Evolutionary conservation across 169 alveolate species (phyloP), one percentile per base, ranked within the genome.

Genomic region (Plasmodium gallinaceum): DNA sequence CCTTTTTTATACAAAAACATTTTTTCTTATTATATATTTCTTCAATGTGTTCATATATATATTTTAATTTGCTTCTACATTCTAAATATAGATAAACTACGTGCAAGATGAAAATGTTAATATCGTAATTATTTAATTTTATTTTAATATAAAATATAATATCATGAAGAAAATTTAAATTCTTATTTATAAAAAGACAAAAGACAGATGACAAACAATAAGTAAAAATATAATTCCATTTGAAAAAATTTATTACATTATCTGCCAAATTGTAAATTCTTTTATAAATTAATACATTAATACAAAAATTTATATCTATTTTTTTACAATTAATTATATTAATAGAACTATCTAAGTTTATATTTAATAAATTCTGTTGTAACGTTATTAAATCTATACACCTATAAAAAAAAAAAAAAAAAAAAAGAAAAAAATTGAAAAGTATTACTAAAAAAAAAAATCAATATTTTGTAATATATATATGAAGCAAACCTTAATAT

Each of bases 201-300:
- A 76, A 76, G 3, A 76, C 39, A 62, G 70, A 76, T 20, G 89
- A 74, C 45, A 80, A 45, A 45, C 90, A 80, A 24, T 80, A 80
- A 32, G 90, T 80, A 57, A 80, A 80, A 70, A 70, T 80, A 60
- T 80, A 80, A 6, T 80, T 24, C 68, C 48, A 68, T 5, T 52
- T 62, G 24, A 37, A 80, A 6, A 80, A 18, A 20, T 80, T 80
- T 20, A 80, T 80, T 6, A 80, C 51, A 9, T 80, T 80, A 16
- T 65, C 90, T 12, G 80, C 80, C 3, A 68, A 62, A 45, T 48
- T 54, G 14, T 83, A 83, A 24, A 54, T 58, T 42, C 52, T 83
- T 20, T 83, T 83, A 18, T 24, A 83, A 52, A 83, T 42, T 57
- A 83, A 83, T n/a, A 68, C 39, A 9, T 68, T 51, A 20, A 83